Evolutionary conservation across 352 stramenopile genomes (phyloP), one percentile per base, ranked within the genome.

Genomic region (Peronosclerospora sorghi): DNA sequence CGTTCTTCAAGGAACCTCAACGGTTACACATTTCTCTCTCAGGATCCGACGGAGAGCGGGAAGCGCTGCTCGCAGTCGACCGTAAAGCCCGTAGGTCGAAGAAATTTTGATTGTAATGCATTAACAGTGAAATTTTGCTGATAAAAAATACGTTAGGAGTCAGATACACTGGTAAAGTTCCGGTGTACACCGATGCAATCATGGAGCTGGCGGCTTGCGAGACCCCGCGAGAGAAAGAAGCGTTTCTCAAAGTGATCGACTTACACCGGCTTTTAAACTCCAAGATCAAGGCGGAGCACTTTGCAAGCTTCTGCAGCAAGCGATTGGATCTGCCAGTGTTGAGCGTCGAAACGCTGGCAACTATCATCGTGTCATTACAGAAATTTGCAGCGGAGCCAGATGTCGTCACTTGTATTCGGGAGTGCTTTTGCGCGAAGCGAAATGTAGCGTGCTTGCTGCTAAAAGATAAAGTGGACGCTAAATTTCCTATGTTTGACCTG

Each of bases 251-350:
- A 14, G 59, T 71, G 17, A 70, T 84, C 23, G 40, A 65, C 41
- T 27, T 79, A 10, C 63, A 70, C 19, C 64, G 65, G 0, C 55
- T 86, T 41, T 44, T 89, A 19, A 85, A 82, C 36, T 79, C 73
- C 21, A 68, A 73, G 42, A 62, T 80, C 49, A 88, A 88, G 41
- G 73, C 76, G 9, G 66, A 82, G 45, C 76, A 88, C 53, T 86
- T 86, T 51, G 74, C 72, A 9, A 54, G 75, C 28, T 75, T 79
- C 27, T 81, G 61, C 28, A 51, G 44, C 21, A 41, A 51, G 10
- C 54, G 61, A 13, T 35, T 84, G 36, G 59, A 73, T 17, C 48
- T 84, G 8, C 14, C 54, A 6, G 42, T 47, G 32, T 39, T 87
- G 14, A 59, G 57, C 23, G 50, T 62, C 13, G 37, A 41, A 13